Conservation (phyloP, 1,139 yeast species). For the Zygoascus meyerae region DNA sequence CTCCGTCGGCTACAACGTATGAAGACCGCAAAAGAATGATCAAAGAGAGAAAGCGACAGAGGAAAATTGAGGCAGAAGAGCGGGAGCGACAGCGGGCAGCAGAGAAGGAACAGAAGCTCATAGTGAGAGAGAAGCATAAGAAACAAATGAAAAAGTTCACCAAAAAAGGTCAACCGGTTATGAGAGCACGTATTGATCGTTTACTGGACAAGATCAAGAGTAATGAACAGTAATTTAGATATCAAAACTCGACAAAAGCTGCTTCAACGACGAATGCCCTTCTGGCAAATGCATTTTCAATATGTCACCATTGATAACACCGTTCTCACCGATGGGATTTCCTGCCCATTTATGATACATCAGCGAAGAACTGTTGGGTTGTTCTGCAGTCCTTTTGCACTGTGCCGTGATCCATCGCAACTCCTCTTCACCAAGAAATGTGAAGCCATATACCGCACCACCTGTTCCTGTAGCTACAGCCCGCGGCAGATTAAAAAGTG, state of each 20-base stretch:
- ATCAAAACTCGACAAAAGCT: conserved; percentile 8
- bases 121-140: conserved; percentile 44
- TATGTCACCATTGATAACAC: conserved; percentile 14
- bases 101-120: conserved; percentile 29
- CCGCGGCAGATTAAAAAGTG: conserved; percentile 2
- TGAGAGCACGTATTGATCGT: conserved; percentile 84
- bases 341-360: not conserved
- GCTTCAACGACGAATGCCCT: conserved; percentile 10
- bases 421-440: conserved; percentile 6
- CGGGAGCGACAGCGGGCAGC: conserved; percentile 25
- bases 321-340: not conserved
- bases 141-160: conserved; percentile 53
- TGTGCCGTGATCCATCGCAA: conserved; percentile 4
- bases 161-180: conserved; percentile 73
- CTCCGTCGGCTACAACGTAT: conserved; percentile 29
- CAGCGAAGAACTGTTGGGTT: not conserved
- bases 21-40: conserved; percentile 28
- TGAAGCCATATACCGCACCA: conserved; percentile 15
- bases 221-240: not conserved
- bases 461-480: conserved; percentile 13
- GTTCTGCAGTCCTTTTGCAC: not conserved
- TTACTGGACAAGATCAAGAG: conserved; percentile 62
- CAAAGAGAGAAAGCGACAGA: conserved; percentile 17
- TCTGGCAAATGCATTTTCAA: conserved; percentile 7
- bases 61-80: conserved; percentile 24